Percentiles rank a stretch among this genome's conserved stretches.
Conservation (phyloP, 2,329 filamentous ascomycete species). For the Claviceps arundinis region DNA sequence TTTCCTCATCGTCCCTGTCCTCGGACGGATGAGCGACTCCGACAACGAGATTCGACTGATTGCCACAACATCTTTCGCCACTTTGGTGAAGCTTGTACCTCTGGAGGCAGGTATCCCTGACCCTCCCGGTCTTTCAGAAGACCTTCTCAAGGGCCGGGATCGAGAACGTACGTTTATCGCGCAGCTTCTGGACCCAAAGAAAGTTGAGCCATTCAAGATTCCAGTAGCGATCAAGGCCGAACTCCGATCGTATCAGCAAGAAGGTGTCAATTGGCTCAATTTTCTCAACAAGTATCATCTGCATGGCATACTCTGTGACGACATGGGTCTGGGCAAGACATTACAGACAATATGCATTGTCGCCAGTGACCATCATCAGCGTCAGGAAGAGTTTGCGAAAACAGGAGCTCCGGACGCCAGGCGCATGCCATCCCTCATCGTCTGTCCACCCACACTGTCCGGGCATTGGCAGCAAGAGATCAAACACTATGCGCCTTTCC, state of each 20-base stretch:
- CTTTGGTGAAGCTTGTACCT: slow-evolving; percentile 89
- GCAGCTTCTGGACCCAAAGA: slow-evolving; percentile 91
- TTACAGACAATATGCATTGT: slow-evolving; percentile 96
- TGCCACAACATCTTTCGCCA: slow-evolving; percentile 93
- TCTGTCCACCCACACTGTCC: slow-evolving; percentile 90
- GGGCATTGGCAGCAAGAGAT: slow-evolving; percentile 99
- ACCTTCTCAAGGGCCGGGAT: slow-evolving; percentile 80
- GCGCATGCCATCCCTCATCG: slow-evolving; percentile 77
- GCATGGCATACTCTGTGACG: slow-evolving; percentile 95
- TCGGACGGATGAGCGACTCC: slow-evolving; percentile 96
- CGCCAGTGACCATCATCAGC: slow-evolving; percentile 88
- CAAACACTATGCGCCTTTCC: slow-evolving; percentile 86
- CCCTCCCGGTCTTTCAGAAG: slow-evolving; percentile 79
- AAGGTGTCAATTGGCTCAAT: slow-evolving; percentile 96
- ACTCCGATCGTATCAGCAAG: slow-evolving; percentile 92
- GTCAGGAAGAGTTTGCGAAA: slow-evolving; percentile 78
- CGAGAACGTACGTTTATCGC: slow-evolving; percentile 92
- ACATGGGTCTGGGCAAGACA: slow-evolving; percentile 98
- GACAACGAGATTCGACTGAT: slow-evolving; percentile 91
- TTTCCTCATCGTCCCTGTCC: slow-evolving; percentile 92
- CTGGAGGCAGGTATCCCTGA: slow-evolving; percentile 96
- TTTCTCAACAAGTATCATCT: slow-evolving; percentile 98
- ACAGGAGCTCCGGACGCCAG: slow-evolving; percentile 67
- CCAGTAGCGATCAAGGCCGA: slow-evolving; percentile 96
- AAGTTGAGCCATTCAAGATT: slow-evolving; percentile 86